phyloP scores from a whole-genome alignment of 2,329 filamentous ascomycete genomes.

The Paraphaeosphaeria sporulosa region DNA sequence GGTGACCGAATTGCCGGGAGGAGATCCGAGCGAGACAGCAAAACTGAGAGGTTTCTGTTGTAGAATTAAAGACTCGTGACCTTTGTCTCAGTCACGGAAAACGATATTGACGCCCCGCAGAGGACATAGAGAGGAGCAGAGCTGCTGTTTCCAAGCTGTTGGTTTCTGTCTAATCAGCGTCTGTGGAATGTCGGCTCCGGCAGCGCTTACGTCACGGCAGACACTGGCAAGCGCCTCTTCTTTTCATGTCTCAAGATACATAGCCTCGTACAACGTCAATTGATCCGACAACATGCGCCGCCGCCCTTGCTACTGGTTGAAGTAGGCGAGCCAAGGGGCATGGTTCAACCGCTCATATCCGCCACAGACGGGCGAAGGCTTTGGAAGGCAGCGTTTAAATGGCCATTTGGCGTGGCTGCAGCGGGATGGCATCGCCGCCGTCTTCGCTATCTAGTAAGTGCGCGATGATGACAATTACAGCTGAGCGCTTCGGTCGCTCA shows the following conservation, averaged over 20 bases:
- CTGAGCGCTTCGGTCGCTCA: neutral
- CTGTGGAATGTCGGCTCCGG: neutral
- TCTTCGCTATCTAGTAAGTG: neutral
- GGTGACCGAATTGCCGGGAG: constrained; percentile 15
- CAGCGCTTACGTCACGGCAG: neutral
- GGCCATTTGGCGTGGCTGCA: constrained; percentile 4
- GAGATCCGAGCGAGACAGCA: constrained; percentile 15
- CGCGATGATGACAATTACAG: neutral
- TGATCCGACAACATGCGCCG: neutral
- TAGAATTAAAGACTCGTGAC: neutral
- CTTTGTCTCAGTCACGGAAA: neutral
- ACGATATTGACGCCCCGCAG: neutral
- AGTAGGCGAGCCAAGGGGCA: neutral
- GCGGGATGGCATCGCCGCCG: neutral
- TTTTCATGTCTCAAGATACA: neutral
- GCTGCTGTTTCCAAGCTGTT: neutral
- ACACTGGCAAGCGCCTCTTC: neutral
- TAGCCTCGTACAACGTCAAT: constrained; percentile 2
- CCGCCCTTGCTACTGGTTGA: neutral
- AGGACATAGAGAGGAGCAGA: neutral
- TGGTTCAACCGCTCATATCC: neutral
- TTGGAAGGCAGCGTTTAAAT: neutral
- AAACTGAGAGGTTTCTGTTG: neutral
- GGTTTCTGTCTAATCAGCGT: neutral
- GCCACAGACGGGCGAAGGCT: neutral